A percentile compares a stretch with the other conserved stretches of the same genome.
These are phyloP conservation scores for Fusarium solani-melongenae DNA, from an alignment of 2,329 filamentous ascomycete genomes.

Conservation along the genomic window DNA sequence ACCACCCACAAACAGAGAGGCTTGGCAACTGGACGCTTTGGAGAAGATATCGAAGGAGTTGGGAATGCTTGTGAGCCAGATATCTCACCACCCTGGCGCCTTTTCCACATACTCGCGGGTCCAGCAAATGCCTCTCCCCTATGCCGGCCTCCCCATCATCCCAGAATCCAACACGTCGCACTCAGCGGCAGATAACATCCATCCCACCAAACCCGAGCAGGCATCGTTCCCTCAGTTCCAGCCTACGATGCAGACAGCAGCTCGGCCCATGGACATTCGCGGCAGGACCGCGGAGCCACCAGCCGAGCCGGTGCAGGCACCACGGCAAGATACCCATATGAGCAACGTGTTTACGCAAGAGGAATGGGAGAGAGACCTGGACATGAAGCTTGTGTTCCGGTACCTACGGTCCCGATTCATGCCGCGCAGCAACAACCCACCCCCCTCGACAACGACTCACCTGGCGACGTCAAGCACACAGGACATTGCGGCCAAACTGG, in stretches of 20 bases:
- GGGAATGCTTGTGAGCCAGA: slow-evolving; percentile 82
- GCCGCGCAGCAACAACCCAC: slow-evolving; percentile 56
- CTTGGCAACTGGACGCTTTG: slow-evolving; percentile 82
- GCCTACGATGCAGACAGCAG: slow-evolving; percentile 56
- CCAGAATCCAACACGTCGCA: slow-evolving; percentile 60
- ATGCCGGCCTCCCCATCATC: slow-evolving; percentile 79
- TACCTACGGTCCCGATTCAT: slow-evolving; percentile 84
- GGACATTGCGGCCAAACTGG: slow-evolving; percentile 80
- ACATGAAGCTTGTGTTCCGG: slow-evolving; percentile 90
- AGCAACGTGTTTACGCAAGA: slow-evolving; percentile 69
- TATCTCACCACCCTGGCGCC: slow-evolving; percentile 84
- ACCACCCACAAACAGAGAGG: slow-evolving; percentile 50
- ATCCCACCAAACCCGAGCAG: slow-evolving; percentile 37
- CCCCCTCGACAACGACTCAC: slow-evolving; percentile 57
- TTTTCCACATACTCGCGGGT: slow-evolving; percentile 83
- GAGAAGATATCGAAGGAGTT: slow-evolving; percentile 89
- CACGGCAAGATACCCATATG: slow-evolving; percentile 39
- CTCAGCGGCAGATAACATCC: slow-evolving; percentile 40
- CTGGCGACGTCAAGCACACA: slow-evolving; percentile 64
- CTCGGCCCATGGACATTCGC: slow-evolving; percentile 52
- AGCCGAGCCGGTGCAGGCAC: slow-evolving; percentile 32
- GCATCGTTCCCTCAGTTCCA: slow-evolving; percentile 54
- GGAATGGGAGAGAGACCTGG: slow-evolving; percentile 94
- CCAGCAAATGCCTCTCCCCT: slow-evolving; percentile 74
- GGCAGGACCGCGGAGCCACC: slow-evolving; percentile 41